Evolutionary conservation across 2,329 filamentous ascomycete species (phyloP).

Genomic region (Rosellinia necatrix): DNA sequence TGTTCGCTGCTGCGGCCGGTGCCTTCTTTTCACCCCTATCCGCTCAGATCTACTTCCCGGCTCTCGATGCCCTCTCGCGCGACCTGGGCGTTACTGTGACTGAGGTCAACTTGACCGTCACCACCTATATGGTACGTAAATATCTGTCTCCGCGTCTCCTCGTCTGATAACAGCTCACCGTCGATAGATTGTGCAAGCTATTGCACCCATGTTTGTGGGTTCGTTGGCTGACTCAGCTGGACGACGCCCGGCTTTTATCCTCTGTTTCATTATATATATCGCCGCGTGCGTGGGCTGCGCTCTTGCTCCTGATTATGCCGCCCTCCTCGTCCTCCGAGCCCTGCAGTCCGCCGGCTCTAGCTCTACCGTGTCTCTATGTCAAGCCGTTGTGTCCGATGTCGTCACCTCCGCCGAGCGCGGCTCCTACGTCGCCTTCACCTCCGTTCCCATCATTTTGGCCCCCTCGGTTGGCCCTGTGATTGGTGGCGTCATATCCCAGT

Average conservation of each 20-base stretch:
- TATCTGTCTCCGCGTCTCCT: constrained; percentile 23
- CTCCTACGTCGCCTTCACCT: constrained; percentile 55
- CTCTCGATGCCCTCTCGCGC: constrained; percentile 45
- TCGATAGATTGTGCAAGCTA: constrained; percentile 53
- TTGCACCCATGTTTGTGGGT: constrained; percentile 56
- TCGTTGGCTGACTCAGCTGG: constrained; percentile 54
- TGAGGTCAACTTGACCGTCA: constrained; percentile 45
- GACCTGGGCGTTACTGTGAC: constrained; percentile 45
- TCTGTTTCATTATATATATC: constrained; percentile 52
- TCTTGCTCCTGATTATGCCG: constrained; percentile 49
- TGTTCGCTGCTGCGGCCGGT: constrained; percentile 37
- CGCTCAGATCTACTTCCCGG: constrained; percentile 51
- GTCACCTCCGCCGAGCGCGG: constrained; percentile 61
- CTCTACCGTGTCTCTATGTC: constrained; percentile 57
- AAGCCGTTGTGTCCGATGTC: constrained; percentile 61
- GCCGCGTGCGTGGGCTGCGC: constrained; percentile 52
- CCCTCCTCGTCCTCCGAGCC: constrained; percentile 54
- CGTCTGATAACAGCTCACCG: constrained; percentile 36
- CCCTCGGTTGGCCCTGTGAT: constrained; percentile 52
- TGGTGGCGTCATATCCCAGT: constrained; percentile 56
- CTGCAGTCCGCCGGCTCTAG: constrained; percentile 58
- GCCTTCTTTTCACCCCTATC: constrained; percentile 43
- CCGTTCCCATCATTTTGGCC: constrained; percentile 49
- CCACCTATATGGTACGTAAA: constrained; percentile 41
- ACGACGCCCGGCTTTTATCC: constrained; percentile 52